Base-by-base conservation (phyloP, 2,329 filamentous ascomycete genomes). In the Metarhizium rileyi region DNA sequence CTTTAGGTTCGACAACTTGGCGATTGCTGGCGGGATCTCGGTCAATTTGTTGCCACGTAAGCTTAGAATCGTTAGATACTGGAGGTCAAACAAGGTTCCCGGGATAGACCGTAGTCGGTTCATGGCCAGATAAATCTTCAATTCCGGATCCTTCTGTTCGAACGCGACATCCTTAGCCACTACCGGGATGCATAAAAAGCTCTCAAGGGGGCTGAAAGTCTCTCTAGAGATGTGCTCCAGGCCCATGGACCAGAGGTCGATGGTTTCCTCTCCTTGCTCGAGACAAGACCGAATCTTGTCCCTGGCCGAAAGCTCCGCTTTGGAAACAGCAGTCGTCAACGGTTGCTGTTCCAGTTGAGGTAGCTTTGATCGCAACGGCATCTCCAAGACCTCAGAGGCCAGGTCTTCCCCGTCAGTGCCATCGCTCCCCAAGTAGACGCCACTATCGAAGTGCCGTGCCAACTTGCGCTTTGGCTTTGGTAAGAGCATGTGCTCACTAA, bases 351-450 rank as follows among this genome's bases (percentile, higher is more conserved):
- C 63, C 40, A 71, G 59, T 49, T 69, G 69, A 0, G 69, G 68
- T 16, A 74, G 57, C 48, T 61, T 68, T 30, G 68, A 55, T 50
- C 63, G 62, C 5, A 59, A 52, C 23, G 64, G 57, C n/a, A 59
- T 47, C 25, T 64, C 62, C 9, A 68, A 53, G 3, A 55, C 56
- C 3, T 69, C 68, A 45, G 64, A 14, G 10, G 27, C 50, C 23
- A 61, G 48, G 26, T 71, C 70, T 23, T 73, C 70, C 16, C 67
- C 66, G 47, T 78, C 75, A 10, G 70, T 66, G 28, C 61, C 66
- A 51, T 86, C 83, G 53, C 80, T 84, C 4, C 75, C 80, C 68
- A 88, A 74, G 66, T 76, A 88, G 3, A 89, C 76, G 46, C 81
- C 83, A 62, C 83, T 87, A 64, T 88, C 85, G 50, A 77, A 68